These are phyloP conservation scores for Aspergillus sp. DNA, from an alignment of 2,329 filamentous ascomycete genomes.

Conservation along the genomic window DNA sequence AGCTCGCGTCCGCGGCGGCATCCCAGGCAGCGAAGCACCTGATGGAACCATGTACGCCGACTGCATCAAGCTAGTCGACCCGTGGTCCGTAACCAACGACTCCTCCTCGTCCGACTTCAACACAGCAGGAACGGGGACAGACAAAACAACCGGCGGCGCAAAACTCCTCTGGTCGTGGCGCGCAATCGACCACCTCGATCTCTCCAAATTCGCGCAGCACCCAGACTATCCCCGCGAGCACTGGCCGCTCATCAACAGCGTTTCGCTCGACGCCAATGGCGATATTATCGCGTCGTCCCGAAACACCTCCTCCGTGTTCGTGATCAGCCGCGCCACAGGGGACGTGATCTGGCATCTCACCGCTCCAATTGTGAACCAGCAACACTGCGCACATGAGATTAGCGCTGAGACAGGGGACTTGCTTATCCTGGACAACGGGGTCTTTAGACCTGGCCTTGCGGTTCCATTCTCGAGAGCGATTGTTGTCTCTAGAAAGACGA, in stretches of 20 bases:
- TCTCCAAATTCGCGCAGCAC: constrained; percentile 41
- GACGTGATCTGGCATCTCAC: constrained; percentile 46
- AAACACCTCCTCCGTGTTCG: constrained; percentile 44
- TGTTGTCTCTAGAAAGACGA: constrained; percentile 38
- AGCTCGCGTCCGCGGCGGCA: constrained; percentile 40
- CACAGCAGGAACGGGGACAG: neutral
- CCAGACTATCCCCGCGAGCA: constrained; percentile 35
- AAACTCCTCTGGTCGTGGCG: constrained; percentile 47
- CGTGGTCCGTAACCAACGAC: constrained; percentile 16
- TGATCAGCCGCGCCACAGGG: constrained; percentile 43
- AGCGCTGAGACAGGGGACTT: constrained; percentile 38
- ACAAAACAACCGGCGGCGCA: constrained; percentile 18
- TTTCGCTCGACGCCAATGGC: constrained; percentile 40
- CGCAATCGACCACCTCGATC: constrained; percentile 42
- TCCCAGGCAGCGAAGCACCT: constrained; percentile 38
- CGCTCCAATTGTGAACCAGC: constrained; percentile 43
- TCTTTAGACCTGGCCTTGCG: constrained; percentile 41
- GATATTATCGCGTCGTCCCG: constrained; percentile 45
- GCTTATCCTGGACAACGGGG: constrained; percentile 50
- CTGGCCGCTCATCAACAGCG: constrained; percentile 49
- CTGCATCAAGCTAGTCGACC: constrained; percentile 45
- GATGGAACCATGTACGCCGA: constrained; percentile 34
- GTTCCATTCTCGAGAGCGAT: constrained; percentile 47
- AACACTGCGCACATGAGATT: constrained; percentile 47
- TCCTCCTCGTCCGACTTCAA: constrained; percentile 25